Base-by-base conservation (phyloP, 768 basidiomycete genomes). In the Termitomyces sp. region DNA sequence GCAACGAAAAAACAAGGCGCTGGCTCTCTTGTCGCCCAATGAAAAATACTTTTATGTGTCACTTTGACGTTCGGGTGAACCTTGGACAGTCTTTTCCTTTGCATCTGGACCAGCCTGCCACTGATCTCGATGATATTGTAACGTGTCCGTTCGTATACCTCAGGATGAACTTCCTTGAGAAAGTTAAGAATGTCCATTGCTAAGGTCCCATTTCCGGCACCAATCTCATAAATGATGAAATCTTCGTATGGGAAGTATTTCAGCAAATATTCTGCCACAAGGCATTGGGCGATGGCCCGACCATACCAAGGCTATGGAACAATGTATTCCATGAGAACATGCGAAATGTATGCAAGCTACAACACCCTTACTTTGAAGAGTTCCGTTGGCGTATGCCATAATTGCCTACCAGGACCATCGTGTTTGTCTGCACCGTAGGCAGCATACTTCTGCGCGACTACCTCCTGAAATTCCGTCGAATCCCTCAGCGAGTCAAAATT, bases 311-410 rank as follows among this genome's bases (percentile, higher is more conserved):
- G 97, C 96, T 99, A 58, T 30, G 54, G 35, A 60, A 47, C 17
- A 57, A 12, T 15, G 28, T n/a, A 64, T 57, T 54, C 28, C 31
- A 33, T 28, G 23, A 56, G 35, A 56, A 57, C 35, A 15, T 5
- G 17, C 60, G 46, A 4, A 23, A 53, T 55, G 48, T 50, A 62
- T n/a, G 26, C 10, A 31, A 12, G 38, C 52, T 8, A 46, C 47
- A 48, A 14, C 33, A 41, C 15, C 50, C 79, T 50, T 65, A 95
- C 97, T 84, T 95, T 94, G 78, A 99, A 98, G 31, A 99, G 71
- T 67, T 98, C 97, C 0, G 94, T 96, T 0, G 97, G 97, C 1
- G 97, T 99, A 71, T 99, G 97, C 97, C 97, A 99, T 53, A 99
- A 75, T 73, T 99, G 96, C 65, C 84, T 81, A 6, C 94, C 91